Percentiles rank a stretch among this genome's conserved stretches.
Conservation (phyloP, 2,329 filamentous ascomycete species). For the Cladosporium sphaerospermum region DNA sequence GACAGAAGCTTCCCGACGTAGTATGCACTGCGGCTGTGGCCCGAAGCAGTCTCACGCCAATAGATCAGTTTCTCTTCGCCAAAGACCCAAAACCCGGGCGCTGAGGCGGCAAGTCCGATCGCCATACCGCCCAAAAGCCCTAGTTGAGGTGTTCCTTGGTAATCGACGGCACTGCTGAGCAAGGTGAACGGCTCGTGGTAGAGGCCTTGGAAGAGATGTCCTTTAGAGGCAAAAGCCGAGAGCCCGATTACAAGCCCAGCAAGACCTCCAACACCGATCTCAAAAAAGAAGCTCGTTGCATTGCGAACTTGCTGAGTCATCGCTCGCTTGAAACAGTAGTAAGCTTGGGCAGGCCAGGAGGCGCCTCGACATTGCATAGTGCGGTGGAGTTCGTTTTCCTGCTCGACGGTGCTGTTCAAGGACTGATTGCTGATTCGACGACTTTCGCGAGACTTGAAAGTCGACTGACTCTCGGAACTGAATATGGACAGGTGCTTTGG, state of each 20-base stretch:
- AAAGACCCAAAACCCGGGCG: conserved; percentile 52
- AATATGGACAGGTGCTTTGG: conserved; percentile 16
- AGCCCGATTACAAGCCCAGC: conserved; percentile 52
- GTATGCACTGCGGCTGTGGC: conserved; percentile 52
- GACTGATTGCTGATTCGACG: conserved; percentile 23
- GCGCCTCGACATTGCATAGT: conserved; percentile 49
- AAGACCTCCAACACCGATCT: conserved; percentile 48
- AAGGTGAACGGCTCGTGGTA: conserved; percentile 47
- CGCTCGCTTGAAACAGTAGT: conserved; percentile 48
- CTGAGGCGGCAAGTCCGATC: conserved; percentile 49
- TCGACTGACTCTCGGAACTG: conserved; percentile 7
- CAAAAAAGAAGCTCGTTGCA: conserved; percentile 47
- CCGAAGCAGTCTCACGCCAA: conserved; percentile 50
- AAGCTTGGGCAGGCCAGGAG: conserved; percentile 43
- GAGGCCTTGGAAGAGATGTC: conserved; percentile 49
- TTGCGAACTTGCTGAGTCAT: conserved; percentile 53
- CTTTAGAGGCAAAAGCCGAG: conserved; percentile 44
- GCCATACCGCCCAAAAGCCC: conserved; percentile 49
- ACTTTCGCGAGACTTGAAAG: conserved; percentile 14
- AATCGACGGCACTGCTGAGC: conserved; percentile 48
- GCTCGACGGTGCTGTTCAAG: conserved; percentile 32
- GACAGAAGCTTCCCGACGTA: conserved; percentile 51
- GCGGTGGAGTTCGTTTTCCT: conserved; percentile 37
- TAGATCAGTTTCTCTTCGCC: conserved; percentile 52
- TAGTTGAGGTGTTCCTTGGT: conserved; percentile 46